phyloP scores from a whole-genome alignment of 2,329 filamentous ascomycete genomes.

The Alternaria alternata region DNA sequence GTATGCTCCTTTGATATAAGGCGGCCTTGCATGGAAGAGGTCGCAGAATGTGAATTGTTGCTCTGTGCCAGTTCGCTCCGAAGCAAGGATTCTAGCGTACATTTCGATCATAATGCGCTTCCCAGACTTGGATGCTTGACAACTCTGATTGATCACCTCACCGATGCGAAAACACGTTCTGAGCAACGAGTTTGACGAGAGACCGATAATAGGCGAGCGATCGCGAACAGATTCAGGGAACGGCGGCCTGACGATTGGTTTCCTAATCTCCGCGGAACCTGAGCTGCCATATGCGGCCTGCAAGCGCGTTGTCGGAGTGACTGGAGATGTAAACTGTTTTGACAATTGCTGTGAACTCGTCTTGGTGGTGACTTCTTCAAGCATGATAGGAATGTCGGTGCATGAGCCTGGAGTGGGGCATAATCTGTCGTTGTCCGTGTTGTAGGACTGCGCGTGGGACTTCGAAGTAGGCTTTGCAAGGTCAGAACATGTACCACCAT shows the following conservation, averaged over 20 bases:
- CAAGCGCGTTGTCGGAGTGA: conserved; percentile 30
- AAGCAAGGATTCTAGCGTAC: conserved; percentile 68
- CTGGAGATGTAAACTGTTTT: conserved; percentile 34
- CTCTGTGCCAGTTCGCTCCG: conserved; percentile 62
- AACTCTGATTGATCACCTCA: conserved; percentile 64
- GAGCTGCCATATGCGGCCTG: conserved; percentile 15
- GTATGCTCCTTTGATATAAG: conserved; percentile 60
- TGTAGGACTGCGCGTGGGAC: conserved; percentile 1
- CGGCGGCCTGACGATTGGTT: conserved; percentile 60
- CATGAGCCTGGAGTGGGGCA: not conserved
- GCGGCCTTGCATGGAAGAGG: conserved; percentile 66
- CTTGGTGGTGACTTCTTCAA: not conserved
- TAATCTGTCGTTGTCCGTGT: not conserved
- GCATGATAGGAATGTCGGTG: not conserved
- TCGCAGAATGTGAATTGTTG: conserved; percentile 73
- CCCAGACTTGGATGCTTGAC: conserved; percentile 56
- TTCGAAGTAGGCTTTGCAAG: conserved; percentile 1
- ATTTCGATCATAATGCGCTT: conserved; percentile 66
- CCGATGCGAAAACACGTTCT: conserved; percentile 71
- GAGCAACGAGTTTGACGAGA: conserved; percentile 58
- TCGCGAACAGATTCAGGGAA: conserved; percentile 62
- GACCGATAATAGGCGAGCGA: conserved; percentile 63
- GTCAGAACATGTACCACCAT: not conserved
- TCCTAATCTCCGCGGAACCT: conserved; percentile 17
- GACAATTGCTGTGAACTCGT: conserved; percentile 4